Evolutionary conservation across 805 yeast genomes (phyloP), one percentile per base, ranked within the genome.

Genomic region (Ogataea salicorniae): DNA sequence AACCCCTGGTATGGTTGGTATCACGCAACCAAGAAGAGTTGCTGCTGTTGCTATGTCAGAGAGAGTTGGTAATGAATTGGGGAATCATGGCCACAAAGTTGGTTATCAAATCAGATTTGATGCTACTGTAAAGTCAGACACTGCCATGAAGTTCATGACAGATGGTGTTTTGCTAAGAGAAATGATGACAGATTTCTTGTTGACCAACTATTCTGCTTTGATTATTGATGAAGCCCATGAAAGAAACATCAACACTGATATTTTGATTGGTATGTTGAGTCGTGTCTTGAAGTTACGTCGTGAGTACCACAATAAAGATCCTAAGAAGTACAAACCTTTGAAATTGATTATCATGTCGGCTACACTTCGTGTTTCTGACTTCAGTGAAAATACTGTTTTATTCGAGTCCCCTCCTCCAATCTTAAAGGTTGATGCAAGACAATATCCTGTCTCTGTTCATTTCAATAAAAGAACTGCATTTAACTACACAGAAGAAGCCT

Each of bases 171-270:
- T 94, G 45, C 70, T 95, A 35, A 76, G 98, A 55, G 99, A 94
- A 66, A 83, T 94, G 87, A 84, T 92, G 85, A 73, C 79, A 1
- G 99, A 94, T 60, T 84, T 94, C 50, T 69, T 84, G 52, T 71
- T 95, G 43, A 74, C 79, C 34, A 87, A 86, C 59, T 94, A 94
- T 63, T 90, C 97, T 0, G 83, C 87, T 0, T 76, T 94, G 40
- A 77, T 95, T 26, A 87, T 94, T 49, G 99, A 94, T 71, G 99
- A 94, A 68, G 99, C 99, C 0, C 99, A 94, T 65, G 99, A 94
- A 66, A 79, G 99, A 64, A 92, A 90, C 62, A 82, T 92, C 51
- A 94, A 94, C 62, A 94, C 99, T 0, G 99, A 94, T 68, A 92
- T 94, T 42, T 72, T 94, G 47, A 90, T 94, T 52, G 99, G 99